A percentile compares a stretch with the other conserved stretches of the same genome.
phyloP scores from a whole-genome alignment of 2,329 filamentous ascomycete genomes.

The Aspergillus sergii region DNA sequence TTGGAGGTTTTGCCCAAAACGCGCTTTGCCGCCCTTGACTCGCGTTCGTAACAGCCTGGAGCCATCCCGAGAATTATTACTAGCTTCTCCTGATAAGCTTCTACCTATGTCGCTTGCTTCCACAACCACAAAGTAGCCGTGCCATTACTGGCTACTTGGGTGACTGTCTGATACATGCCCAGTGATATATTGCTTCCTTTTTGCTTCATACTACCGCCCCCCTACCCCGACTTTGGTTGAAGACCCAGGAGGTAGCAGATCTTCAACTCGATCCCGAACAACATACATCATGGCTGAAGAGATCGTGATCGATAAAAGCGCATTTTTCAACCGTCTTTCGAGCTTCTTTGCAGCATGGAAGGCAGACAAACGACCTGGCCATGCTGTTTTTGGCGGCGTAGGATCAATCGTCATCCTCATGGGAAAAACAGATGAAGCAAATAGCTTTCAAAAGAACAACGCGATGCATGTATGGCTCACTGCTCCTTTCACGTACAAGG shows the following conservation, averaged over 20 bases:
- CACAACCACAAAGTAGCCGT: background rate
- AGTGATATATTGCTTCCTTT: background rate
- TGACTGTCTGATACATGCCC: background rate
- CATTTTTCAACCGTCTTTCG: slow-evolving; percentile 90
- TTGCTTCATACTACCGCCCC: background rate
- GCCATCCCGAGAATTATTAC: background rate
- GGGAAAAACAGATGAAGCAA: slow-evolving; percentile 89
- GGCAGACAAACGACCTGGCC: slow-evolving; percentile 85
- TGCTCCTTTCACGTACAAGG: background rate
- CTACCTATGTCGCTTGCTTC: background rate
- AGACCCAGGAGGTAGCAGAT: background rate
- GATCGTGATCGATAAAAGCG: slow-evolving; percentile 92
- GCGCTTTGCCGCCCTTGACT: slow-evolving; percentile 3
- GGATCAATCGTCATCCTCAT: slow-evolving; percentile 87
- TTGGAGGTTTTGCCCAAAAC: background rate
- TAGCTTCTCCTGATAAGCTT: background rate
- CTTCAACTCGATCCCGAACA: slow-evolving; percentile 14
- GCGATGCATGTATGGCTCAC: slow-evolving; percentile 78
- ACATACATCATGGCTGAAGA: slow-evolving; percentile 64
- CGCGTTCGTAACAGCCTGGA: background rate
- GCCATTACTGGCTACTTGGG: background rate
- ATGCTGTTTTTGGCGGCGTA: slow-evolving; percentile 81
- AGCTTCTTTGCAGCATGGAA: slow-evolving; percentile 92
- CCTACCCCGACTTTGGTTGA: background rate
- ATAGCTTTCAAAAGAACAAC: slow-evolving; percentile 92